phyloP scores from a whole-genome alignment of 169 alveolate genomes.

The Babesia bigemina region DNA sequence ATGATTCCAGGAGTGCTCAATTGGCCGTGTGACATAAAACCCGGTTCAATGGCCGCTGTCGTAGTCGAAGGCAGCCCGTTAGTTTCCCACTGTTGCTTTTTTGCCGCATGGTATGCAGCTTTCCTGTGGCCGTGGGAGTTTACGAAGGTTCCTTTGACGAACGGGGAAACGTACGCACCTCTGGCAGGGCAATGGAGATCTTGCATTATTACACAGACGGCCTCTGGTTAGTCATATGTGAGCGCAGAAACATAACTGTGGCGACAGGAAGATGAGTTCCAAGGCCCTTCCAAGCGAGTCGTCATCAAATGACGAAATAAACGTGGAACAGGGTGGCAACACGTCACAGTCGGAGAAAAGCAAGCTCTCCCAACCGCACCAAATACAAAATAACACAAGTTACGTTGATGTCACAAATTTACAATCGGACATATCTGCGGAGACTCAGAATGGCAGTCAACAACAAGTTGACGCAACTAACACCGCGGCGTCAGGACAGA shows the following conservation, averaged over 20 bases:
- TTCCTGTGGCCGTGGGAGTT: conserved; percentile 43
- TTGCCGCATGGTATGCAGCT: neutral
- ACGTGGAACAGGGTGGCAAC: neutral
- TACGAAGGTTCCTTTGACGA: conserved; percentile 44
- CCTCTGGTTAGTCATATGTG: conserved; percentile 13
- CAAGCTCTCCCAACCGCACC: too few species aligned
- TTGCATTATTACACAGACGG: conserved; percentile 39
- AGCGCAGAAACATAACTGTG: too few species aligned
- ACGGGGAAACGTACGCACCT: conserved; percentile 49
- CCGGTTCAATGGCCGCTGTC: conserved; percentile 63
- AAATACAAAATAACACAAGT: too few species aligned
- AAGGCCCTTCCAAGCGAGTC: conserved; percentile 15
- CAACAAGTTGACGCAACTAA: too few species aligned
- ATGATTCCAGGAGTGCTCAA: conserved; percentile 74
- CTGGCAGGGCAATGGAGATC: conserved; percentile 55
- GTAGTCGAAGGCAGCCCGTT: conserved; percentile 60
- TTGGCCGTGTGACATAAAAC: conserved; percentile 44
- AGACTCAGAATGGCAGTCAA: too few species aligned
- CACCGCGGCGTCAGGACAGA: too few species aligned
- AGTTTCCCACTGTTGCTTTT: conserved; percentile 5
- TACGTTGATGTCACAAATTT: too few species aligned
- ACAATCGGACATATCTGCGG: too few species aligned
- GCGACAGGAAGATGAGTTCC: conserved; percentile 14
- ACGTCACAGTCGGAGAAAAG: neutral
- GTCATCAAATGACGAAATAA: neutral